These are phyloP conservation scores for Larix sibirica DNA, from an alignment of 83 land plant genomes.

Conservation along the genomic window DNA sequence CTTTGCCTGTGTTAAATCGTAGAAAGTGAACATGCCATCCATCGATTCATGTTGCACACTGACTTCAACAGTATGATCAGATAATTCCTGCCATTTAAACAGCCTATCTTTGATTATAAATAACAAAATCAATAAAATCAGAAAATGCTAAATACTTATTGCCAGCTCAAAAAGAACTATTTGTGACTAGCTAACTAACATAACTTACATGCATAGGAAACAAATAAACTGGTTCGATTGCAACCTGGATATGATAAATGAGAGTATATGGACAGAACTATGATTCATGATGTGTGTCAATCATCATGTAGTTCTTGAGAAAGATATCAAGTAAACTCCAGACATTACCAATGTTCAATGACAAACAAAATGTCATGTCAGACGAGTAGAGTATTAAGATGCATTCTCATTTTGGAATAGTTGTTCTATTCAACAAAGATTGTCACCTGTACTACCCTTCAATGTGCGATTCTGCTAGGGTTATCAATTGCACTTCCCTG, in stretches of 20 bases:
- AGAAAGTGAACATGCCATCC: conserved; percentile 71
- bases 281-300: no score
- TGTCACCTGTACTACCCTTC: no score
- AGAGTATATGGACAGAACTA: no score
- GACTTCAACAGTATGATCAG: conserved; percentile 59
- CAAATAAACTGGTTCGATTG: no score
- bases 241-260: no score
- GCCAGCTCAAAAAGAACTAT: background rate
- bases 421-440: background rate
- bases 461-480: no score
- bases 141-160: background rate
- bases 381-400: background rate
- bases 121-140: background rate
- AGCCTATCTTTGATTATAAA: background rate
- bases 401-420: background rate
- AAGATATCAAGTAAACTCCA: background rate
- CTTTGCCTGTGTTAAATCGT: conserved; percentile 51
- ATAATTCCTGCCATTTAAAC: conserved; percentile 54
- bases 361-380: background rate
- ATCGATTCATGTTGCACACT: conserved; percentile 61
- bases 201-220: no score
- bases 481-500: background rate
- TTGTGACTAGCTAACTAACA: no score
- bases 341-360: background rate
- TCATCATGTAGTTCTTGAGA: no score